Conservation (phyloP, 768 basidiomycete species). For the Sarcodon sp. region DNA sequence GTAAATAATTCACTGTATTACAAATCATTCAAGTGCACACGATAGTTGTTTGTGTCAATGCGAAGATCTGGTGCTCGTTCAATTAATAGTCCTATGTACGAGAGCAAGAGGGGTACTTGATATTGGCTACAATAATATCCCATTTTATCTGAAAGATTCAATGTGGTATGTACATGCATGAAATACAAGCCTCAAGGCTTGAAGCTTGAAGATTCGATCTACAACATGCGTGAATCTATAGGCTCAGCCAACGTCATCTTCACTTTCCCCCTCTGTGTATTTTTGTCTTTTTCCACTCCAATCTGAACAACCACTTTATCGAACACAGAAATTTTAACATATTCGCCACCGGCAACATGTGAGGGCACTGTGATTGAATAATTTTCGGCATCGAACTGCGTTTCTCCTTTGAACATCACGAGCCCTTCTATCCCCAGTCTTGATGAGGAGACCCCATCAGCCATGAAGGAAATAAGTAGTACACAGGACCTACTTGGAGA, state of each 20-base stretch:
- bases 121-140: too few species aligned
- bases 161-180: too few species aligned
- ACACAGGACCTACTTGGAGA: conserved; percentile 59
- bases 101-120: too few species aligned
- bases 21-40: too few species aligned
- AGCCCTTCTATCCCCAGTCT: conserved; percentile 60
- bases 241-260: conserved; percentile 70
- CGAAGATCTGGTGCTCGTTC: too few species aligned
- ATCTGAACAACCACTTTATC: conserved; percentile 90
- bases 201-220: conserved; percentile 5
- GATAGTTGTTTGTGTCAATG: too few species aligned
- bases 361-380: conserved; percentile 69
- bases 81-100: too few species aligned
- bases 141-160: too few species aligned
- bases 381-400: conserved; percentile 82
- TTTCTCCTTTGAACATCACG: conserved; percentile 86
- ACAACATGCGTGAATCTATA: conserved; percentile 38
- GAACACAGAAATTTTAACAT: conserved; percentile 72
- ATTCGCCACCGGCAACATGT: conserved; percentile 14
- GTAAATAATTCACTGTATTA: too few species aligned
- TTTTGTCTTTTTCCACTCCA: conserved; percentile 88
- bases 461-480: neutral
- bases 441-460: neutral
- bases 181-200: neutral
- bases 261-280: conserved; percentile 83